Base-by-base conservation (phyloP, 441 rosid species). In the Metrosideros polymorpha region DNA sequence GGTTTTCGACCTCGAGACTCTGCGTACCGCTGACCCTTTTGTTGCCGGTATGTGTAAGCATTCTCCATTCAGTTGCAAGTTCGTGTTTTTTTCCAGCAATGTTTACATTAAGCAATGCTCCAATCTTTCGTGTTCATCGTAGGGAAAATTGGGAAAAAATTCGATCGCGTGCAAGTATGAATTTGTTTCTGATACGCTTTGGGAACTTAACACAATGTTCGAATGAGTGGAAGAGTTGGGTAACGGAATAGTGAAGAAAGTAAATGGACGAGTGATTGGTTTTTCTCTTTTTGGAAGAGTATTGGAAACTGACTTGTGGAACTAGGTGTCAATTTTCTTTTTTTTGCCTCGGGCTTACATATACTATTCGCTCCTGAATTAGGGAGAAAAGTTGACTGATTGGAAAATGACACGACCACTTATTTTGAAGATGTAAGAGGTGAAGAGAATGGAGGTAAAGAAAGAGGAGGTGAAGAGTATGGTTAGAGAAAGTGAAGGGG, bases 1-100 rank as follows among this genome's bases (percentile, higher is more conserved):
- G 35, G 93, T 93, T 59, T 90, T 95, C 51, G 92, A 93, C 79
- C 32, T 91, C 12, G 97, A 94, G 27, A 96, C 98, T 29, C 90
- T 94, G 30, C 97, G 94, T 45, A 95, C 99, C 83, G 97, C 98
- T 85, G 99, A 96, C 86, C 98, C 99, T 90, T 97, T 97, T 61
- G 88, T 97, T 85, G 98, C 99, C 27, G 99, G 99, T 97, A 91
- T 4, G 22, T 57, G 53, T 61, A 22, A 35, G 22, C 79, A 42
- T 82, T 50, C 8, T 54, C 50, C 29, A 18, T 42, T 53, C 45
- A 54, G 30, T 75, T 45, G 59, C 84, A 53, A 51, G 61, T 53
- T 18, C 63, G 10, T 13, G 19, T 83, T 83, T 53, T 55, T 71
- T 53, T 52, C 12, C 47, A 8, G 84, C 55, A 52, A 25, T 61